These are phyloP conservation scores for Euphrasia arctica DNA, from an alignment of 305 asterid species.

Conservation along the genomic window DNA sequence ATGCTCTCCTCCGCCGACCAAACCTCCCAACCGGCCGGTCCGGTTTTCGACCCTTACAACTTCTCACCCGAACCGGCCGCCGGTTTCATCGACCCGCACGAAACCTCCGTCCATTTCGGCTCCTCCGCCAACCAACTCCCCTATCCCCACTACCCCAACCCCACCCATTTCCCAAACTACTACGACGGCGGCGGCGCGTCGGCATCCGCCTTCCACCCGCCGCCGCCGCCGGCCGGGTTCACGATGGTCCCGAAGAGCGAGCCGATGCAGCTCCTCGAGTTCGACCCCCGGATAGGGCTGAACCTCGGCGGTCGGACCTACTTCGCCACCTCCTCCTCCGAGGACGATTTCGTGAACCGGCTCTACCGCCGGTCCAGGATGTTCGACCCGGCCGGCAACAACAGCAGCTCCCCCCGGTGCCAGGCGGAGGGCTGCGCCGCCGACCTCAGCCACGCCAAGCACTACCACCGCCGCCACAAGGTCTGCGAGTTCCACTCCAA, in stretches of 20 bases:
- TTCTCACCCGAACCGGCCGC: constrained; percentile 44
- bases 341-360: constrained; percentile 95
- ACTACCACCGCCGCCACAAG: constrained; percentile 98
- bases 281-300: constrained; percentile 57
- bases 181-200: constrained; percentile 45
- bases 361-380: constrained; percentile 88
- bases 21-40: constrained; percentile 19
- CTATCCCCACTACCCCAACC: not conserved
- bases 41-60: too few species aligned
- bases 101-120: constrained; percentile 29
- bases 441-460: constrained; percentile 82
- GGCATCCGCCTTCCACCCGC: constrained; percentile 20
- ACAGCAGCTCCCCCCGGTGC: constrained; percentile 55
- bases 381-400: constrained; percentile 39
- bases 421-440: constrained; percentile 96
- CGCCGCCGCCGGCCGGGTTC: constrained; percentile 38
- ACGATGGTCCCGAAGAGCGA: constrained; percentile 75
- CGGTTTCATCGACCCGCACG: constrained; percentile 19
- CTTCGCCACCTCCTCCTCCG: constrained; percentile 75
- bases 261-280: constrained; percentile 30
- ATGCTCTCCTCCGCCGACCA: constrained; percentile 62
- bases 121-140: constrained; percentile 44
- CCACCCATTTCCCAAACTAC: constrained; percentile 29
- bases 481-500: constrained; percentile 97
- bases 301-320: constrained; percentile 90